Evolutionary conservation across 345 rosid species (phyloP).

Genomic region (Populus nigra): DNA sequence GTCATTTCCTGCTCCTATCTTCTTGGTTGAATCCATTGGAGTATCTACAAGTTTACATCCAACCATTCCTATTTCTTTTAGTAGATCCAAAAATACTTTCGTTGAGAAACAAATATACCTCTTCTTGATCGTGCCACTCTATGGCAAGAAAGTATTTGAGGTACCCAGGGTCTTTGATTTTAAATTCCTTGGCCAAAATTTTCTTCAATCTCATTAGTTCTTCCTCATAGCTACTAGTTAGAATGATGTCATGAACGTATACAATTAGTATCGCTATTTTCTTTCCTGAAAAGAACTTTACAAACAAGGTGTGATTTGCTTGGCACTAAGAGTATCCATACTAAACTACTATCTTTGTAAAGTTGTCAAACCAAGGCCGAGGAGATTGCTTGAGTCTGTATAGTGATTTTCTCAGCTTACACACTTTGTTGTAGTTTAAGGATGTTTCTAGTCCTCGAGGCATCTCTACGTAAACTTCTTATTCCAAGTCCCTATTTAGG

Average conservation of each 20-base stretch:
- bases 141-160: not conserved
- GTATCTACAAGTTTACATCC: not conserved
- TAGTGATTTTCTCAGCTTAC: not conserved
- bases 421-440: too few species aligned
- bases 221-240: not conserved
- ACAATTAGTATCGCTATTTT: too few species aligned
- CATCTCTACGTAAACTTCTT: too few species aligned
- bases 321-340: too few species aligned
- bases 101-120: not conserved
- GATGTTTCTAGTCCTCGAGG: too few species aligned
- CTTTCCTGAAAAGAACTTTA: too few species aligned
- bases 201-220: not conserved
- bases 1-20: too few species aligned
- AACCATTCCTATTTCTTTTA: not conserved
- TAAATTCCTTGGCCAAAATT: not conserved
- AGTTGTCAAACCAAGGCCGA: not conserved
- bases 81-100: not conserved
- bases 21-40: not conserved
- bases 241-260: too few species aligned
- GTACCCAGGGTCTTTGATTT: not conserved
- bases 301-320: too few species aligned
- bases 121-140: not conserved
- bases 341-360: not conserved
- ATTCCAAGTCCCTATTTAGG: too few species aligned
- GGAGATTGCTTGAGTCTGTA: not conserved